A percentile compares a stretch with the other conserved stretches of the same genome.
Evolutionary conservation across 2,329 filamentous ascomycete genomes (phyloP).

Genomic region (Tolypocladium tundrense): DNA sequence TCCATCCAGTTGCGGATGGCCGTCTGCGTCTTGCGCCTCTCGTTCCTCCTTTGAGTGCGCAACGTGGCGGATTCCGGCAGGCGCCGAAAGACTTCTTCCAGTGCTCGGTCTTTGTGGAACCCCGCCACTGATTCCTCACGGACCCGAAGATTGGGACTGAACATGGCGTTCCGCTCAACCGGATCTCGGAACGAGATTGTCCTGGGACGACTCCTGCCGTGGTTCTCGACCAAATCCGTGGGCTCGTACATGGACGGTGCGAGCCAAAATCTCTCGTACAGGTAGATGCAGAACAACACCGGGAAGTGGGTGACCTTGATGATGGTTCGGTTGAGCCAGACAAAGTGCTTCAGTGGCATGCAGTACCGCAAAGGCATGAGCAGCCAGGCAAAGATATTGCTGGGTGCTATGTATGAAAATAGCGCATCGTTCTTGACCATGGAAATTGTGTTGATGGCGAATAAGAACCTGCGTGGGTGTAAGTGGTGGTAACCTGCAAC

Average conservation of each 20-base stretch:
- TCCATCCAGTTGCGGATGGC: constrained; percentile 91
- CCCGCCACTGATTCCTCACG: constrained; percentile 82
- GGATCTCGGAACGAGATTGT: constrained; percentile 49
- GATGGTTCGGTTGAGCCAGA: constrained; percentile 76
- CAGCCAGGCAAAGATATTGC: constrained; percentile 85
- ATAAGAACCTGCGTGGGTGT: constrained; percentile 53
- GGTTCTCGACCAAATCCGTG: constrained; percentile 73
- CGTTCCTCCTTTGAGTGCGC: constrained; percentile 48
- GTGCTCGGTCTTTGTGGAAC: constrained; percentile 77
- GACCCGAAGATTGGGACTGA: constrained; percentile 62
- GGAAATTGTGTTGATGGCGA: constrained; percentile 92
- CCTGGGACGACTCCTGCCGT: constrained; percentile 38
- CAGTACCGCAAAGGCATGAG: constrained; percentile 73
- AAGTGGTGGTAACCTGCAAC: background rate
- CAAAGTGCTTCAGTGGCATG: constrained; percentile 71
- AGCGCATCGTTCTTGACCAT: constrained; percentile 98
- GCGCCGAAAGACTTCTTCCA: constrained; percentile 82
- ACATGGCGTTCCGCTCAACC: constrained; percentile 48
- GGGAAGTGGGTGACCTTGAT: constrained; percentile 91
- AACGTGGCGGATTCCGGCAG: constrained; percentile 55
- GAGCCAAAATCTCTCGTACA: constrained; percentile 76
- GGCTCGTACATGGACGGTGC: constrained; percentile 69
- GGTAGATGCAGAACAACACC: constrained; percentile 73
- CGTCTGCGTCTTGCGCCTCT: constrained; percentile 64
- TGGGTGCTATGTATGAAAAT: constrained; percentile 87